Conservation (phyloP, 2,329 filamentous ascomycete genomes). For the Clonostachys rhizophaga region DNA sequence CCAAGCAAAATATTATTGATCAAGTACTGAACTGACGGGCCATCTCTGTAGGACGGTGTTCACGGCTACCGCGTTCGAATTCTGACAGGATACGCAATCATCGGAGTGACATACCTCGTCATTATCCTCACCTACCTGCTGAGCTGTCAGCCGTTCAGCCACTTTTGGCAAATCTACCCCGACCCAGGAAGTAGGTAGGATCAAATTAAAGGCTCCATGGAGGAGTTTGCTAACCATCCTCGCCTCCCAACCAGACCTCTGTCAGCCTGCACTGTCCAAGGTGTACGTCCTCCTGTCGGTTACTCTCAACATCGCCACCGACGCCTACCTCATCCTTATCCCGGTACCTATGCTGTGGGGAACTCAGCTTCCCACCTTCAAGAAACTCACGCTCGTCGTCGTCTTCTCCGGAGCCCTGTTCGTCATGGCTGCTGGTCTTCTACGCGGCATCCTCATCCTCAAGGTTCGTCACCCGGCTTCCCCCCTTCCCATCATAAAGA, state of each 20-base stretch:
- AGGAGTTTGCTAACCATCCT: conserved; percentile 18
- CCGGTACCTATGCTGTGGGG: conserved; percentile 46
- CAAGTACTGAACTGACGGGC: too few species aligned
- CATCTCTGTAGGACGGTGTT: conserved; percentile 9
- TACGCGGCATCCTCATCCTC: conserved; percentile 45
- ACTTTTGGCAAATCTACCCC: conserved; percentile 35
- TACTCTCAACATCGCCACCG: conserved; percentile 29
- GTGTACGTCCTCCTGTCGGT: conserved; percentile 29
- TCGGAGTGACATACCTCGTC: conserved; percentile 22
- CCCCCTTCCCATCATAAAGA: too few species aligned
- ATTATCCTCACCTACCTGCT: conserved; percentile 24
- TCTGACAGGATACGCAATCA: conserved; percentile 22
- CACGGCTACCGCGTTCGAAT: conserved; percentile 16
- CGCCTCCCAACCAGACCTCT: conserved; percentile 18
- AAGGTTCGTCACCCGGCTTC: background rate
- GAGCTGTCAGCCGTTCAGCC: conserved; percentile 24
- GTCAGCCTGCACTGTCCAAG: conserved; percentile 31
- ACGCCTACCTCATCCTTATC: conserved; percentile 32
- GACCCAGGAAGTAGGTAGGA: conserved; percentile 28
- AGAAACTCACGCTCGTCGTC: conserved; percentile 46
- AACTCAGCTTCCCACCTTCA: conserved; percentile 38
- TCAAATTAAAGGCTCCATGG: too few species aligned
- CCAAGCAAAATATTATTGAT: conserved; percentile 2
- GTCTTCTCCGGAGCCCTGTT: conserved; percentile 53
- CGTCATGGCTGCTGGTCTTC: conserved; percentile 47